Evolutionary conservation across 169 alveolate genomes (phyloP).

Genomic region (Eimeria necatrix): DNA sequence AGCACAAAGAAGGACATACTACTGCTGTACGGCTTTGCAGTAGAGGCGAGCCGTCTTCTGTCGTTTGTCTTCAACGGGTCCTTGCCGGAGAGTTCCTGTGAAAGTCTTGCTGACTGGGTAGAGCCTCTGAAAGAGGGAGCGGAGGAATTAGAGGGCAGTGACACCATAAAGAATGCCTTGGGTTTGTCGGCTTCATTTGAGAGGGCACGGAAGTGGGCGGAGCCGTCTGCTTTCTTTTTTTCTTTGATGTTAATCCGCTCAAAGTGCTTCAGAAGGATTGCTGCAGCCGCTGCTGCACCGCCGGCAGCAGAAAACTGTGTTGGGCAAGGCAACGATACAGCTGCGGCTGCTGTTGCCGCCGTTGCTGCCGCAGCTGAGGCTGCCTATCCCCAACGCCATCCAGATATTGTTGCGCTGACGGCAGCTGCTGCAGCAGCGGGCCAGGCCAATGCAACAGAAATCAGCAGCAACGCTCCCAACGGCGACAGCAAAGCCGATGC

Average conservation of each 20-base stretch:
- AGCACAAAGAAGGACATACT: conserved; percentile 55
- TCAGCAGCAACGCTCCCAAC: not conserved
- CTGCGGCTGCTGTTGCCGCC: conserved; percentile 40
- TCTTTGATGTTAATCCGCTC: conserved; percentile 20
- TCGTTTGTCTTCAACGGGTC: conserved; percentile 41
- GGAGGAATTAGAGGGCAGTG: conserved; percentile 11
- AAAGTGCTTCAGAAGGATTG: conserved; percentile 44
- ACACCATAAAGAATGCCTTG: not conserved
- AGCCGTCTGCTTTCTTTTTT: conserved; percentile 30
- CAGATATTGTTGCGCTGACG: conserved; percentile 34
- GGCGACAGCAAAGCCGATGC: conserved; percentile 3
- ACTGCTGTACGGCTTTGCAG: conserved; percentile 47
- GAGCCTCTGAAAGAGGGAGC: not conserved
- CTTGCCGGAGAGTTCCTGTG: not conserved
- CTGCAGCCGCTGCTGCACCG: conserved; percentile 64
- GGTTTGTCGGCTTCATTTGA: conserved; percentile 22
- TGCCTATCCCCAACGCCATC: conserved; percentile 29
- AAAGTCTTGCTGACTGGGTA: conserved; percentile 29
- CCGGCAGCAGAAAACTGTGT: not conserved
- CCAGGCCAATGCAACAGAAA: not conserved
- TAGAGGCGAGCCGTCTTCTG: conserved; percentile 68
- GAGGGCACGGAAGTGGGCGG: conserved; percentile 44
- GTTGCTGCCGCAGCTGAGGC: conserved; percentile 63
- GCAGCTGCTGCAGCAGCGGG: conserved; percentile 66
- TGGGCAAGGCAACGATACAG: conserved; percentile 35